Base-by-base conservation (phyloP, 108 stramenopile genomes). In the Skeletonema tropicum region DNA sequence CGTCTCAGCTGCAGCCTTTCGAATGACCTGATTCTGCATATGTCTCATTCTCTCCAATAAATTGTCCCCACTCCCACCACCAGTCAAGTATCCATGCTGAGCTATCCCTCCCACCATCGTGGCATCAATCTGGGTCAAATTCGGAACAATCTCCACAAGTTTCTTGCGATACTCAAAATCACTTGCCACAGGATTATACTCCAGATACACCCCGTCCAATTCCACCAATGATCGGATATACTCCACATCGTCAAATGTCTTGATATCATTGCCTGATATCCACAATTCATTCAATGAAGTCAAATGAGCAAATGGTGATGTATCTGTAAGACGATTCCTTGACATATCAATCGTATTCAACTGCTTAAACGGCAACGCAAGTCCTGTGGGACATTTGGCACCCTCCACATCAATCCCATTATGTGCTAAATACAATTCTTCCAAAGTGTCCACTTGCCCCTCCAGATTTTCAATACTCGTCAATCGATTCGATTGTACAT, bases 401-500 rank as follows among this genome's bases (percentile, higher is more conserved):
- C 93, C 93, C 21, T 86, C 90, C 59, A 85, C 72, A 58, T 86
- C 87, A 71, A 99, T 96, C 26, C 87, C 96, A 87, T 99, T 98
- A 86, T 96, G 93, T 30, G 96, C 94, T 66, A 99, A 82, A 80
- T 97, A 99, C 17, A 99, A 84, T 84, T 99, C 99, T 84, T 96
- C 91, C 73, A 99, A 86, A 6, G 88, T 85, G 49, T 90, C 80
- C 41, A 69, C 64, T 70, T 90, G 87, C 3, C 78, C 39, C 48
- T 67, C 61, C 70, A 98, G 79, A 60, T 94, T 91, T 36, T 89
- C 89, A 30, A 97, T 75, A 23, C 70, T 75, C 8, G 94, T 94
- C 30, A 99, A 75, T 60, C 98, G 94, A 81, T 99, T 97, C 48
- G 88, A 87, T 72, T 97, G 96, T 10, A 96, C 81, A 77, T 95